Evolutionary conservation across 2,329 filamentous ascomycete genomes (phyloP), one percentile per base, ranked within the genome.

Genomic region (Fusarium sp.): DNA sequence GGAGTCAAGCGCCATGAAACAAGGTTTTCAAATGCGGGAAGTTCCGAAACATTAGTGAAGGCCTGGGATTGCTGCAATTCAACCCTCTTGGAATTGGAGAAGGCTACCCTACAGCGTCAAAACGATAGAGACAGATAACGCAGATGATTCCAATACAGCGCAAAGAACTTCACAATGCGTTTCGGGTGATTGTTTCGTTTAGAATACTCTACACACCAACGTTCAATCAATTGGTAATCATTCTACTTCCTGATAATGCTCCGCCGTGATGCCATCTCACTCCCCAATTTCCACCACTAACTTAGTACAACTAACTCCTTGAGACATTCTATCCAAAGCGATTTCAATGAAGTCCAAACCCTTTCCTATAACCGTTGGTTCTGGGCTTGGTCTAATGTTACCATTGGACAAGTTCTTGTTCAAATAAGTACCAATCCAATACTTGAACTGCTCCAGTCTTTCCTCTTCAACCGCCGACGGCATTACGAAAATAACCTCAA

Each of bases 281-380:
- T 81, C 77, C 1, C 66, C 69, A 76, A 85, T 38, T 63, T 86
- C 81, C 55, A 85, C 73, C 42, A 86, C 79, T 63, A 86, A 78
- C 76, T 86, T 86, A 0, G 75, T 79, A 68, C 84, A 85, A 50
- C 84, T 86, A 18, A 86, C 83, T 0, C 85, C 84, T n/a, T 36
- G 61, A 3, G 69, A 64, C 20, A 86, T 56, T 22, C 45, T 63
- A 30, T 85, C 80, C 66, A 85, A 56, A n/a, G 80, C 84, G 61
- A 41, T 62, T 76, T 85, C 84, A 4, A 86, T 77, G 45, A 75
- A 75, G 11, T 64, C 77, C 57, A 86, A 48, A 0, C 84, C 83
- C 38, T 74, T 82, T 3, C 82, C 84, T 4, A 84, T 75, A 1
- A 85, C 74, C 5, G 8, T 81, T 1, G 78, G 80, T 66, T 82